phyloP scores from a whole-genome alignment of 768 basidiomycete species.

The Tulasnella sp. region DNA sequence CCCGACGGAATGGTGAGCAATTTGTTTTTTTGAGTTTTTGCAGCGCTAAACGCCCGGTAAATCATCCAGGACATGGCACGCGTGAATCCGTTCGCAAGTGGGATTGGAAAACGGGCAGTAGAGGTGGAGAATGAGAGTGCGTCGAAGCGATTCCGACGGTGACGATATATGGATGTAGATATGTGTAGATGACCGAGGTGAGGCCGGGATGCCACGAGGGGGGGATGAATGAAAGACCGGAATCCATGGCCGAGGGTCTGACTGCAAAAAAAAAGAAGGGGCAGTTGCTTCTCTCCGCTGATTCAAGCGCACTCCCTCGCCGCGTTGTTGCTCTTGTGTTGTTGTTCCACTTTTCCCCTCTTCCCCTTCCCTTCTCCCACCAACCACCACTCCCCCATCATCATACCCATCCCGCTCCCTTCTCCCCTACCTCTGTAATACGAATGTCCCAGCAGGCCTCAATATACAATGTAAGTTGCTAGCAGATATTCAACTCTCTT shows the following conservation, averaged over 20 bases:
- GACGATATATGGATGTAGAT: neutral
- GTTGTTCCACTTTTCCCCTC: neutral
- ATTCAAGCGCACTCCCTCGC: neutral
- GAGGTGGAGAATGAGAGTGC: neutral
- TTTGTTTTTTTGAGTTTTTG: neutral
- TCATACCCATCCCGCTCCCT: neutral
- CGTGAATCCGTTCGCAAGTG: neutral
- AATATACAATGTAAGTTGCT: constrained; percentile 1
- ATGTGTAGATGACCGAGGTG: neutral
- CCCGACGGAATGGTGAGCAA: neutral
- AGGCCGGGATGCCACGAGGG: neutral
- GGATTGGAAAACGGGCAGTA: neutral
- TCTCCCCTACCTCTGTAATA: neutral
- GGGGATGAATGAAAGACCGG: neutral
- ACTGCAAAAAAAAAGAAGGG: neutral
- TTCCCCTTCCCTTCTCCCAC: neutral
- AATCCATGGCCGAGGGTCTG: constrained; percentile 1
- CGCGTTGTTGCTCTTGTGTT: neutral
- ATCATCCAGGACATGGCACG: too few species aligned
- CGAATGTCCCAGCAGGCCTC: neutral
- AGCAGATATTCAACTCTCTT: neutral
- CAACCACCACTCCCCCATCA: neutral
- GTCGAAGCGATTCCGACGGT: neutral
- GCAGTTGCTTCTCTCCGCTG: neutral
- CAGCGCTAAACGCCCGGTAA: neutral